Conservation (phyloP, 768 basidiomycete species). For the Scleroderma bovista region DNA sequence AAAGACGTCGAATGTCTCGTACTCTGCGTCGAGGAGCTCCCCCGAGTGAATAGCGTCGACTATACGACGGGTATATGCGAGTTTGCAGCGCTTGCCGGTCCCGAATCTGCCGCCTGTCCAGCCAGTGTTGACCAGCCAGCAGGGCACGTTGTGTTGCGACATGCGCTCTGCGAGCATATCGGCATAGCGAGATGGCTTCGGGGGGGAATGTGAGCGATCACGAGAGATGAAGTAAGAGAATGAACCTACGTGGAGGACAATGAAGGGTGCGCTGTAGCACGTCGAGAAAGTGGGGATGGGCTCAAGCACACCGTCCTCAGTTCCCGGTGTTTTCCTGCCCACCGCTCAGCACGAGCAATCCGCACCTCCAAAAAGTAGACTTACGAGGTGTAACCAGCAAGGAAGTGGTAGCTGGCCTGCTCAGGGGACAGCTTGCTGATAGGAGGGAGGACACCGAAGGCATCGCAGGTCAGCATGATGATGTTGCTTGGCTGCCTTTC, state of each 20-base stretch:
- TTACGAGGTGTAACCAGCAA: slow-evolving; percentile 92
- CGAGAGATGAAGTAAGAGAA: background rate
- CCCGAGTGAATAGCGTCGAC: slow-evolving; percentile 97
- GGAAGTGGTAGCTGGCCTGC: slow-evolving; percentile 97
- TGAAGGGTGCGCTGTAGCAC: slow-evolving; percentile 99
- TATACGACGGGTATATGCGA: slow-evolving; percentile 93
- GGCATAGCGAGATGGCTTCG: slow-evolving; percentile 85
- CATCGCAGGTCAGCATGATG: slow-evolving; percentile 97
- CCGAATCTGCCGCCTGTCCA: slow-evolving; percentile 96
- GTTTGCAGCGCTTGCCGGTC: slow-evolving; percentile 88
- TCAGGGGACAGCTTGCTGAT: slow-evolving; percentile 88
- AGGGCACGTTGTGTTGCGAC: slow-evolving; percentile 81
- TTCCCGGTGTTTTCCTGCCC: slow-evolving; percentile 90
- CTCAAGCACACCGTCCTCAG: slow-evolving; percentile 96
- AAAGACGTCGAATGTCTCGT: slow-evolving; percentile 79
- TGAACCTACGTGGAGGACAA: slow-evolving; percentile 78
- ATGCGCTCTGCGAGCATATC: slow-evolving; percentile 96
- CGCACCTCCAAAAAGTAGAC: slow-evolving; percentile 13
- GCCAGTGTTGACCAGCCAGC: slow-evolving; percentile 99
- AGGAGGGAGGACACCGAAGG: slow-evolving; percentile 96
- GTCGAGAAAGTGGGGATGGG: slow-evolving; percentile 99
- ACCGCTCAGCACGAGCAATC: slow-evolving; percentile 12
- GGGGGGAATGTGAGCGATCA: background rate
- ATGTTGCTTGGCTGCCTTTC: slow-evolving; percentile 88
- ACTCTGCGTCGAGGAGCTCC: slow-evolving; percentile 81